Evolutionary conservation across 2,329 filamentous ascomycete species (phyloP).

Genomic region (Cordyceps cateniannulata): DNA sequence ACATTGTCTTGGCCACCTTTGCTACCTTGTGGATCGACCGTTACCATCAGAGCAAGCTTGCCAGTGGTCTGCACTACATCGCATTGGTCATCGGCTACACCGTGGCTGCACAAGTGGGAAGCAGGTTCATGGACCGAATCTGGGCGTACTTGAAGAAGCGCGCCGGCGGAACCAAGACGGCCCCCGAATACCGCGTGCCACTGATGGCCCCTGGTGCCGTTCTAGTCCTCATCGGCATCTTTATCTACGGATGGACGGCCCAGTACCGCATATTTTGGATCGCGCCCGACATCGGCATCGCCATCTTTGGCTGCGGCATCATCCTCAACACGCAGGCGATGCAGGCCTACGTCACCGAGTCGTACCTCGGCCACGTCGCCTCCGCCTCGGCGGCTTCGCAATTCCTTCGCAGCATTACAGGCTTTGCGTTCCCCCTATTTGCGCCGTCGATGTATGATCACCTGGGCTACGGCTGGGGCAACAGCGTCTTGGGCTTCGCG

Average conservation of each 20-base stretch:
- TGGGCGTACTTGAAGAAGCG: slow-evolving; percentile 21
- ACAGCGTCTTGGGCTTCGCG: slow-evolving; percentile 5
- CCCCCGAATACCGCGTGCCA: slow-evolving; percentile 43
- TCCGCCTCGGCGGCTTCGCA: slow-evolving; percentile 17
- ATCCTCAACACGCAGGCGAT: slow-evolving; percentile 47
- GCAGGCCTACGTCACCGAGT: slow-evolving; percentile 38
- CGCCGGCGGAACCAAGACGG: slow-evolving; percentile 12
- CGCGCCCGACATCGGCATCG: slow-evolving; percentile 50
- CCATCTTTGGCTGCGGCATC: slow-evolving; percentile 46
- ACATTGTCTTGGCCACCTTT: slow-evolving; percentile 47
- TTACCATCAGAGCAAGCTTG: slow-evolving; percentile 38
- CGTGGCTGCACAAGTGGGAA: slow-evolving; percentile 30
- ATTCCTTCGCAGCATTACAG: slow-evolving; percentile 17
- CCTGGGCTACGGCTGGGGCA: slow-evolving; percentile 18
- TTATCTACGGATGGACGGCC: slow-evolving; percentile 39
- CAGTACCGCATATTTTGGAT: slow-evolving; percentile 48
- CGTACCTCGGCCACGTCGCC: slow-evolving; percentile 14
- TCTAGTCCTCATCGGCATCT: slow-evolving; percentile 28
- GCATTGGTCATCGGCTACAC: slow-evolving; percentile 39
- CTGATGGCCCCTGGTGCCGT: slow-evolving; percentile 47
- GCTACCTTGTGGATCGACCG: slow-evolving; percentile 38
- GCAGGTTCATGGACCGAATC: slow-evolving; percentile 31
- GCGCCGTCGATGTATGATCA: slow-evolving; percentile 16
- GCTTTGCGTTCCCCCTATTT: slow-evolving; percentile 19
- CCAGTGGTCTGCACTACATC: slow-evolving; percentile 44